Percentiles rank a stretch among this genome's conserved stretches.
phyloP scores from a whole-genome alignment of 2,329 filamentous ascomycete species.

The Pestalotiopsis fici region DNA sequence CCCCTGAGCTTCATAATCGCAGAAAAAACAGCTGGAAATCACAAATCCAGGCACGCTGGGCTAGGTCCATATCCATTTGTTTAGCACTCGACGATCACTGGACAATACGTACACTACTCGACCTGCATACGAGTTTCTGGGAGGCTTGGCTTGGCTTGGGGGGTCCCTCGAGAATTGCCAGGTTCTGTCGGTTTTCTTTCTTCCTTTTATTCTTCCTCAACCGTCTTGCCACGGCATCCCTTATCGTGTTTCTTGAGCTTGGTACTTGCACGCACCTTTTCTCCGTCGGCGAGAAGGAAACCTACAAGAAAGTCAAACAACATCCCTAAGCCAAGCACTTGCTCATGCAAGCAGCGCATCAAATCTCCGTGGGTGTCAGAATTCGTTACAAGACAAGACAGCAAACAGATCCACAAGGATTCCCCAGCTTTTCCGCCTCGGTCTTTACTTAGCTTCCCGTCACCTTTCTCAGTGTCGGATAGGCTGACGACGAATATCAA shows the following conservation, averaged over 20 bases:
- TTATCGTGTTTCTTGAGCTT: neutral
- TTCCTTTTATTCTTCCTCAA: neutral
- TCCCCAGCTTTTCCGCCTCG: constrained; percentile 9
- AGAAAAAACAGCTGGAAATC: neutral
- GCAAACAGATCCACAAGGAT: constrained; percentile 1
- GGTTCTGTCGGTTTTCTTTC: neutral
- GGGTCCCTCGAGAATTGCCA: too few species aligned
- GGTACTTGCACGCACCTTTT: neutral
- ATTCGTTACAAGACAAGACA: neutral
- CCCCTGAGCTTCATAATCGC: neutral
- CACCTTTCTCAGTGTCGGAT: neutral
- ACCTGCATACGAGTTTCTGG: neutral
- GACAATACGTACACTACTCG: neutral
- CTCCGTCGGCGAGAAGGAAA: neutral
- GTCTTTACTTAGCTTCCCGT: neutral
- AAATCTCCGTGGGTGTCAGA: neutral
- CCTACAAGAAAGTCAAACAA: neutral
- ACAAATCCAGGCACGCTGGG: neutral
- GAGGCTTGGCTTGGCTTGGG: neutral
- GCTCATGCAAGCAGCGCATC: neutral
- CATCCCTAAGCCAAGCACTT: neutral
- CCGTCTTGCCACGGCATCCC: neutral
- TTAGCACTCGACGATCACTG: neutral
- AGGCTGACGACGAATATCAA: neutral
- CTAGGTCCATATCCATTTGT: neutral